phyloP scores from a whole-genome alignment of 495 filamentous ascomycete species.

The Trichoderma asperelloides region DNA sequence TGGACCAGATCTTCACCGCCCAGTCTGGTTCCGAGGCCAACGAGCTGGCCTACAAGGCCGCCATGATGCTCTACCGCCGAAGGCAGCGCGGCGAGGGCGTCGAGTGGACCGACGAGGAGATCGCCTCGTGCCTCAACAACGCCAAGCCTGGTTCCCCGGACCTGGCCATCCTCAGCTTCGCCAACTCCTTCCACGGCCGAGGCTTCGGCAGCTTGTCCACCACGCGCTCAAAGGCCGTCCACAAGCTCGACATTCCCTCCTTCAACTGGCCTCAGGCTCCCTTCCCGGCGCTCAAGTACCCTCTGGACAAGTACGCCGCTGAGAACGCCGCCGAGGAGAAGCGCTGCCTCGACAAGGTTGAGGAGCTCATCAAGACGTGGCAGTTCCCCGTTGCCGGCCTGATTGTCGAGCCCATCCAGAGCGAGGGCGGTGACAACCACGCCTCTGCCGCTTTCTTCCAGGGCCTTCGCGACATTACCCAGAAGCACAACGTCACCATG shows the following conservation, averaged over 20 bases:
- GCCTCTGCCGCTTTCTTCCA: slow-evolving; percentile 89
- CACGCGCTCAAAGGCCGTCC: slow-evolving; percentile 91
- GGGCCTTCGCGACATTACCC: slow-evolving; percentile 76
- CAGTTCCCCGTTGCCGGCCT: slow-evolving; percentile 83
- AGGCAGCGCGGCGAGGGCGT: slow-evolving; percentile 75
- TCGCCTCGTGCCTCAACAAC: slow-evolving; percentile 75
- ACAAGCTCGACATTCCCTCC: slow-evolving; percentile 96
- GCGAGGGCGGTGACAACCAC: slow-evolving; percentile 98
- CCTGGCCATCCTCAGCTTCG: slow-evolving; percentile 89
- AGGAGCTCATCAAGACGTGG: slow-evolving; percentile 72
- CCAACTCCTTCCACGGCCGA: slow-evolving; percentile 87
- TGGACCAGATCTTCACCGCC: slow-evolving; percentile 94
- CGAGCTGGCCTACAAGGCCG: slow-evolving; percentile 96
- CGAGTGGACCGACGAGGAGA: slow-evolving; percentile 78
- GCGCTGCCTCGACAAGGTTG: slow-evolving; percentile 79
- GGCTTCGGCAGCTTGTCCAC: slow-evolving; percentile 88
- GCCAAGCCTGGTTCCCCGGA: slow-evolving; percentile 71
- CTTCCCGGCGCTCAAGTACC: slow-evolving; percentile 86
- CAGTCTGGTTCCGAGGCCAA: slow-evolving; percentile 95
- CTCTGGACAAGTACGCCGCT: slow-evolving; percentile 68
- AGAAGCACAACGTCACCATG: slow-evolving; percentile 76
- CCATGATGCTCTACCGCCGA: slow-evolving; percentile 93
- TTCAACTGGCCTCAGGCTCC: slow-evolving; percentile 97
- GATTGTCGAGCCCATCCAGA: slow-evolving; percentile 92
- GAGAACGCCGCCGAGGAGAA: slow-evolving; percentile 80